Percentiles rank a stretch among this genome's conserved stretches.
Evolutionary conservation across 371 early-diverging fungal species (phyloP).

Genomic region (Apophysomyces ossiformis): DNA sequence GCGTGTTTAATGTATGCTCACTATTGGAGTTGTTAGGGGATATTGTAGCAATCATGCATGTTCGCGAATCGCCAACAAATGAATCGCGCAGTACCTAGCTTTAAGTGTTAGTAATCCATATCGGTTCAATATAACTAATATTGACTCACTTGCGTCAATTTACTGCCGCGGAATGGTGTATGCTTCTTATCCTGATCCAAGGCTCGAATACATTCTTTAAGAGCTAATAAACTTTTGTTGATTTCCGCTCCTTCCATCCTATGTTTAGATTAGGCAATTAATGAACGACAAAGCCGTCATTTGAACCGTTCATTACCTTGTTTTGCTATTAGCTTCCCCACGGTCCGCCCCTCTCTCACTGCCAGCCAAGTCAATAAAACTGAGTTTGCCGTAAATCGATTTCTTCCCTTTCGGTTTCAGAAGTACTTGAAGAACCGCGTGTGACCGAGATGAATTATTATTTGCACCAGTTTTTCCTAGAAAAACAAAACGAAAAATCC

Average conservation of each 20-base stretch:
- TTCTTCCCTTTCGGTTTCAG: constrained; percentile 64
- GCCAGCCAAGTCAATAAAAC: constrained; percentile 99
- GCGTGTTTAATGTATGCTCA: constrained; percentile 98
- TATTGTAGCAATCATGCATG: constrained; percentile 98
- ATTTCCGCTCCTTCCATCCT: constrained; percentile 99
- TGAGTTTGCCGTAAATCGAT: constrained; percentile 82
- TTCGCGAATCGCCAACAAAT: constrained; percentile 95
- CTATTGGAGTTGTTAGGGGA: constrained; percentile 90
- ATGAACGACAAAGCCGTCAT: background rate
- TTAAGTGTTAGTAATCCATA: background rate
- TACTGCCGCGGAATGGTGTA: constrained; percentile 97
- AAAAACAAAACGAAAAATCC: background rate
- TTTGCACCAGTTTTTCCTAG: constrained; percentile 92
- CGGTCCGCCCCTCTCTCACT: constrained; percentile 99
- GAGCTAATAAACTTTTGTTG: constrained; percentile 96
- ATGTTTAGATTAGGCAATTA: background rate
- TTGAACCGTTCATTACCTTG: constrained; percentile 59
- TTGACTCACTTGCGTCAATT: constrained; percentile 87
- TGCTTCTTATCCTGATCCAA: constrained; percentile 93
- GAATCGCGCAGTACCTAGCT: constrained; percentile 91
- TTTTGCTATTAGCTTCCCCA: constrained; percentile 89
- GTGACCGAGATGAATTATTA: constrained; percentile 95
- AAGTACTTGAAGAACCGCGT: constrained; percentile 95
- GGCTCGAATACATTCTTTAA: constrained; percentile 98
- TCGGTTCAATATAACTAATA: background rate